phyloP scores from a whole-genome alignment of 306 rosid genomes.

The Cucumis sativus region Cucumber_9930_V3 NC_026655.2:8073501-8074000 shows the following conservation, averaged over 20 bases:
- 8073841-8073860: conserved; percentile 2
- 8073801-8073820: neutral
- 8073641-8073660: no score
- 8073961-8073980: conserved; percentile 24
- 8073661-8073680: no score
- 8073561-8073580: no score
- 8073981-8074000: conserved; percentile 34
- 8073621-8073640: no score
- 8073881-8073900: neutral
- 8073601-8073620: no score
- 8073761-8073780: neutral
- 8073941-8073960: conserved; percentile 44
- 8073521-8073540: no score
- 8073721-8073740: neutral
- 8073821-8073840: neutral
- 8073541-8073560: no score
- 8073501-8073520: no score
- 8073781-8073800: neutral
- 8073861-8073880: neutral
- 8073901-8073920: conserved; percentile 13
- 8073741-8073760: neutral
- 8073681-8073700: neutral
- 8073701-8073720: neutral
- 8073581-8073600: no score
- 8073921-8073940: conserved; percentile 68